Conservation (phyloP, 2,329 filamentous ascomycete genomes). For the Anisogramma anomala region DNA sequence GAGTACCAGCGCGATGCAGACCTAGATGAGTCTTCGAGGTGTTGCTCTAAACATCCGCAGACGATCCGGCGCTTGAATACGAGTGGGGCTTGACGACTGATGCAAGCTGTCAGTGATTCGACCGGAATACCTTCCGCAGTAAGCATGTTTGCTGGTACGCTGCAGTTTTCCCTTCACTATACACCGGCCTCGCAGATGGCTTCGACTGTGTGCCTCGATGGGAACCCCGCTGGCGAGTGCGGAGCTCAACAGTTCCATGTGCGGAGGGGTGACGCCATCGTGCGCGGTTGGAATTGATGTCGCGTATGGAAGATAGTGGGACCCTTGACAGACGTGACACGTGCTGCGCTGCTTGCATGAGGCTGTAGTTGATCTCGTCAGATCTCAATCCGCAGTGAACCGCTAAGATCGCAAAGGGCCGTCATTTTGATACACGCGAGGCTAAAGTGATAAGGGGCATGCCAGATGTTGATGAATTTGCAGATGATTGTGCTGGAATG, state of each 20-base stretch:
- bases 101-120: too few relatives aligned
- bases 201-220: background rate
- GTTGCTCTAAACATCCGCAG: background rate
- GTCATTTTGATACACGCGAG: conserved; percentile 1
- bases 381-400: background rate
- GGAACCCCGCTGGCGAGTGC: background rate
- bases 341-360: background rate
- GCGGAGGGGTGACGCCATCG: too few relatives aligned
- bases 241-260: too few relatives aligned
- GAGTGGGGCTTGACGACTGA: too few relatives aligned
- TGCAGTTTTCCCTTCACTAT: background rate
- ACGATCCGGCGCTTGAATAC: background rate
- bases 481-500: background rate
- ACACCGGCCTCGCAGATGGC: background rate
- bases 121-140: too few relatives aligned
- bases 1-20: conserved; percentile 8
- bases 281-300: too few relatives aligned
- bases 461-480: too few relatives aligned
- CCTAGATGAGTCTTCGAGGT: background rate
- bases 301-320: too few relatives aligned
- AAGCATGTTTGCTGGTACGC: background rate
- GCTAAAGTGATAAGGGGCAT: background rate
- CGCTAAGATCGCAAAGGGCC: background rate
- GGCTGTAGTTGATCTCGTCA: background rate
- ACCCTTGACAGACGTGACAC: background rate